Evolutionary conservation across 108 stramenopile genomes (phyloP), one percentile per base, ranked within the genome.

Genomic region (Cyclotella cryptica): DNA sequence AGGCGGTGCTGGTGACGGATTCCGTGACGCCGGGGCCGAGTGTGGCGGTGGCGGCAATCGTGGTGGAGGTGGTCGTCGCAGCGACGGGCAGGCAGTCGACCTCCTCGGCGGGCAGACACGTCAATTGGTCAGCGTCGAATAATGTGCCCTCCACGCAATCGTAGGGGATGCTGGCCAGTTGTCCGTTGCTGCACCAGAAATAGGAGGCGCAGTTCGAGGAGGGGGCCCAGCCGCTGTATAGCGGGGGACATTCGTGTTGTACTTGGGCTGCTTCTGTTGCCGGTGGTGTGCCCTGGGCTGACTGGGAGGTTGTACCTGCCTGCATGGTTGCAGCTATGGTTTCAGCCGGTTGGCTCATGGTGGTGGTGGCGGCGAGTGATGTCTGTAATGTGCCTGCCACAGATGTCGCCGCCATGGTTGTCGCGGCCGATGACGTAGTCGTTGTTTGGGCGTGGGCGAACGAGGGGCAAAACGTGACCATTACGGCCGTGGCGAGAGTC

Each of bases 181-280:
- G 13, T 0, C 74, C 74, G 39, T 3, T 27, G 27, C 51, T 66
- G 43, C 74, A 75, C 74, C 74, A 75, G 30, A 52, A 66, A 42
- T 75, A 75, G 12, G 64, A 40, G 2, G 26, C 24, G 17, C 74
- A 75, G 55, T 66, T 43, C 21, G 53, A 19, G 6, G 74, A 75
- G 28, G 74, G 66, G n/a, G 74, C 65, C 74, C 74, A 75, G 21
- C 74, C 74, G 19, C 35, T 53, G 18, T 40, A 54, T 7, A 26
- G 24, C 15, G 53, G 44, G 18, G 74, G 74, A 42, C 74, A 75
- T 5, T 22, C 43, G n/a, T 55, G 54, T 45, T 74, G 35, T 35
- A 35, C 4, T 35, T 65, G 21, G 19, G 64, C 64, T 44, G 43
- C 42, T 2, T 41, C 3, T 3, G 64, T 44, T 65, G 22, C n/a